Evolutionary conservation across 495 filamentous ascomycete genomes (phyloP), one percentile per base, ranked within the genome.

Genomic region (Neurospora tetraspora): DNA sequence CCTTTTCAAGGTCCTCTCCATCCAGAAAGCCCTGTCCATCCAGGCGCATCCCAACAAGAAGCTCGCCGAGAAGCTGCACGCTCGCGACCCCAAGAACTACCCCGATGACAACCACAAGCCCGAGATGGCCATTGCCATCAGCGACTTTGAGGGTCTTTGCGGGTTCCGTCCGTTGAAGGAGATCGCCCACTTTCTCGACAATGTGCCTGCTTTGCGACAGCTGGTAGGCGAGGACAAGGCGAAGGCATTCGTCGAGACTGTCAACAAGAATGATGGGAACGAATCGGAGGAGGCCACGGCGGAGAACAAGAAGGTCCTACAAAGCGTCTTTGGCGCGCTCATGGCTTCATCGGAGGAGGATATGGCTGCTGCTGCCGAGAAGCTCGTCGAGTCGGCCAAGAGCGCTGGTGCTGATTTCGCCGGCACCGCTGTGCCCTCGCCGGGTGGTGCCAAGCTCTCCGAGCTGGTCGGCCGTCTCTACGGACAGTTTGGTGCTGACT

Each of bases 51-150:
- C 96, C 69, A 97, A 99, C 84, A 99, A 99, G 88, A 96, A 94
- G 80, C 89, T 98, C 40, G 96, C 96, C 37, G 95, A 97, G 82
- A 82, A 92, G 78, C 85, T 99, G 34, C 96, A 98, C 81, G 87
- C 88, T 34, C 87, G 87, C 73, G 96, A 99, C 77, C 88, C 93
- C 20, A 93, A 92, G 84, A 96, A 99, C 86, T 99, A 99, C 78
- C 95, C 95, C 72, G 95, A 99, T 86, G 95, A 98, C 83, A 99
- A 99, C 81, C 96, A 99, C 85, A 99, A 99, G 82, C 96, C 96
- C 65, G 96, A 99, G 82, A 99, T 99, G 96, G 92, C 95, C 71
- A 97, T 99, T 78, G 96, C 96, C 71, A 90, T 99, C 78, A 98
- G 96, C 2, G 91, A 92, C 3, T 99, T 99, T 74, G 96, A 98